Evolutionary conservation across 768 basidiomycete genomes (phyloP).

Genomic region (Tricholoma furcatifolium): DNA sequence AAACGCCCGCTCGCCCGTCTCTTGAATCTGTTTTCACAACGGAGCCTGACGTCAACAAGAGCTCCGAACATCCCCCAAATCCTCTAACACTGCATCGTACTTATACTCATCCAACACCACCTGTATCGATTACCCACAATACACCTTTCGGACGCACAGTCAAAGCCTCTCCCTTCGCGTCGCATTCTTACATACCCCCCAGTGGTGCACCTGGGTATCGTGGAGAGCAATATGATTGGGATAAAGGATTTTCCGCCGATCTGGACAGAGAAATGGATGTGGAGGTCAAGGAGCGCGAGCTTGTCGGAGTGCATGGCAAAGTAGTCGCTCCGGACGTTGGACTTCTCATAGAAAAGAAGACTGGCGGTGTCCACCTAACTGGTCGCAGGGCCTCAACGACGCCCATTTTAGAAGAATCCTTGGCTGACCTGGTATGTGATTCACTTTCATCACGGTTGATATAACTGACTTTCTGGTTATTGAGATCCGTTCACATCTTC

Average conservation of each 20-base stretch:
- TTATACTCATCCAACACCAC: conserved; percentile 10
- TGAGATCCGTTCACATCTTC: conserved; percentile 71
- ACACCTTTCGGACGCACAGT: conserved; percentile 48
- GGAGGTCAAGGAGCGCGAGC: conserved; percentile 18
- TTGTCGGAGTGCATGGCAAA: conserved; percentile 17
- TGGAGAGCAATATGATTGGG: conserved; percentile 65
- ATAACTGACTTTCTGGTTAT: background rate
- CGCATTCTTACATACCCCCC: conserved; percentile 36
- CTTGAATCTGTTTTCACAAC: conserved; percentile 19
- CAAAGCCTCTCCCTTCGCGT: conserved; percentile 40
- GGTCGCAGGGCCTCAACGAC: conserved; percentile 58
- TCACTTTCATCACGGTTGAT: background rate
- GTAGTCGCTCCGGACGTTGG: conserved; percentile 29
- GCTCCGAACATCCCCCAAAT: conserved; percentile 9
- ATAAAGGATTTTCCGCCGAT: conserved; percentile 58
- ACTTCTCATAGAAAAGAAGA: conserved; percentile 50
- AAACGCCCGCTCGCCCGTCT: conserved; percentile 7
- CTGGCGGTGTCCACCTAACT: conserved; percentile 44
- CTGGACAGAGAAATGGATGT: conserved; percentile 38
- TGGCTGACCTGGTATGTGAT: conserved; percentile 63
- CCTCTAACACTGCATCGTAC: background rate
- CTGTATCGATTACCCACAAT: conserved; percentile 34
- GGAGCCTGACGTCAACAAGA: conserved; percentile 9
- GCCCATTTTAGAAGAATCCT: conserved; percentile 45
- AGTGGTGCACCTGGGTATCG: conserved; percentile 77